Percentiles rank a stretch among this genome's conserved stretches.
Evolutionary conservation across 2,329 filamentous ascomycete genomes (phyloP).

Genomic region (Didymella segeticola): DNA sequence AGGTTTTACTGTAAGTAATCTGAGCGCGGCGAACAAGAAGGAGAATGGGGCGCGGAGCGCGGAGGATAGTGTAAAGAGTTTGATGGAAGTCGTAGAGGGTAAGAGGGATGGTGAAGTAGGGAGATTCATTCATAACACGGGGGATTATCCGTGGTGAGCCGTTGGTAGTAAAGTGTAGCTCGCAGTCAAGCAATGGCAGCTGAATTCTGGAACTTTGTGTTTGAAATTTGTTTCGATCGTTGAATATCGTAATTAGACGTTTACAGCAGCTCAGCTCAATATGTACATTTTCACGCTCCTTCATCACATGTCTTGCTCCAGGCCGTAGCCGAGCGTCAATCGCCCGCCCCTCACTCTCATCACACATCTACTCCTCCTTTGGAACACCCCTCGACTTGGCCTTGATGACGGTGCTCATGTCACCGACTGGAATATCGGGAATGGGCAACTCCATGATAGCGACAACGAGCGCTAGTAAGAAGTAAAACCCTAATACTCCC

Average conservation of each 20-base stretch:
- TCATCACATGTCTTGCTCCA: not conserved
- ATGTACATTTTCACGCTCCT: not conserved
- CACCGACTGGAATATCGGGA: constrained; percentile 19
- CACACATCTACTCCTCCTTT: constrained; percentile 18
- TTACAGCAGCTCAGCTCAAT: too few relatives aligned
- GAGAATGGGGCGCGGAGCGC: constrained; percentile 48
- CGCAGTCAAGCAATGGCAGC: too few relatives aligned
- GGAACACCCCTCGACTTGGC: constrained; percentile 5
- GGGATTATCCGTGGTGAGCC: constrained; percentile 44
- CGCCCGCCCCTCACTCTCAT: not conserved
- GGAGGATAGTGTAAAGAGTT: constrained; percentile 39
- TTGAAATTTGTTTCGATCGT: constrained; percentile 1
- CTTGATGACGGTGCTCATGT: constrained; percentile 25
- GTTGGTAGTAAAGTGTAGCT: not conserved
- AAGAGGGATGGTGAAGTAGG: constrained; percentile 46
- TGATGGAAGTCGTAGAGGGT: constrained; percentile 49
- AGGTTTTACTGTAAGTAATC: constrained; percentile 47
- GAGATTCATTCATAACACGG: constrained; percentile 42
- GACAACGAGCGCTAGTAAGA: constrained; percentile 18
- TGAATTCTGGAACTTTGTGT: not conserved
- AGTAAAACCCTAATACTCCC: constrained; percentile 22
- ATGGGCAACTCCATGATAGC: constrained; percentile 27
- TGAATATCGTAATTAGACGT: too few relatives aligned
- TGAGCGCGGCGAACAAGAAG: constrained; percentile 41
- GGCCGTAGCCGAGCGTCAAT: not conserved